Conservation (phyloP, 257 asterid genomes). For the Fraxinus cuspidata region DNA sequence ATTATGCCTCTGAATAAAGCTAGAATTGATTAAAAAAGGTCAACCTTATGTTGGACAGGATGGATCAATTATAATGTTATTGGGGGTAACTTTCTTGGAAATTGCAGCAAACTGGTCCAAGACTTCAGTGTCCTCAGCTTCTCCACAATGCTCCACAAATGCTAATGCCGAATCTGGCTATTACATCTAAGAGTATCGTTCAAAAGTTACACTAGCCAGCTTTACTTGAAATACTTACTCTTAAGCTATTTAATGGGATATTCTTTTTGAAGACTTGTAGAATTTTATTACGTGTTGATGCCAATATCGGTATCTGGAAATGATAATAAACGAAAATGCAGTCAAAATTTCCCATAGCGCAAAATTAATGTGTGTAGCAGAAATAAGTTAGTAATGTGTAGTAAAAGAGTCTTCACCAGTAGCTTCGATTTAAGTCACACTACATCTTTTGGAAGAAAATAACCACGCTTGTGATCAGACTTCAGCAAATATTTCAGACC, state of each 20-base stretch:
- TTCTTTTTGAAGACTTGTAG: not conserved
- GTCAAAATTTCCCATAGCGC: not conserved
- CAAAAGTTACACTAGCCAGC: not conserved
- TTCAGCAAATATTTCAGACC: not conserved
- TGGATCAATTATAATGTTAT: not conserved
- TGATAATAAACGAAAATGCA: not conserved
- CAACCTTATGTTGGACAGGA: not conserved
- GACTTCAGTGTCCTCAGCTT: not conserved
- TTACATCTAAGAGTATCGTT: not conserved
- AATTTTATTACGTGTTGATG: not conserved
- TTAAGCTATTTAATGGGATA: not conserved
- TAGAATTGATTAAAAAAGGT: not conserved
- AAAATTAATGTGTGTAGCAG: not conserved
- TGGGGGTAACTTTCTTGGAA: not conserved
- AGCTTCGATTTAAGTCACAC: not conserved
- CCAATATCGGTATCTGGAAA: not conserved
- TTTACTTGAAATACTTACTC: not conserved
- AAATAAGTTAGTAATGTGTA: not conserved
- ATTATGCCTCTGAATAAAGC: not conserved
- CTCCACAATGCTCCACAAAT: not conserved
- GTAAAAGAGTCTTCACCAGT: not conserved
- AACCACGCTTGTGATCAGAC: not conserved
- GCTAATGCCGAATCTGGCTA: not conserved
- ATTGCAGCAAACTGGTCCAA: not conserved
- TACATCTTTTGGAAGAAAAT: slow-evolving; percentile 4